Base-by-base conservation (phyloP, 768 basidiomycete genomes). In the Psilocybe cubensis region DNA sequence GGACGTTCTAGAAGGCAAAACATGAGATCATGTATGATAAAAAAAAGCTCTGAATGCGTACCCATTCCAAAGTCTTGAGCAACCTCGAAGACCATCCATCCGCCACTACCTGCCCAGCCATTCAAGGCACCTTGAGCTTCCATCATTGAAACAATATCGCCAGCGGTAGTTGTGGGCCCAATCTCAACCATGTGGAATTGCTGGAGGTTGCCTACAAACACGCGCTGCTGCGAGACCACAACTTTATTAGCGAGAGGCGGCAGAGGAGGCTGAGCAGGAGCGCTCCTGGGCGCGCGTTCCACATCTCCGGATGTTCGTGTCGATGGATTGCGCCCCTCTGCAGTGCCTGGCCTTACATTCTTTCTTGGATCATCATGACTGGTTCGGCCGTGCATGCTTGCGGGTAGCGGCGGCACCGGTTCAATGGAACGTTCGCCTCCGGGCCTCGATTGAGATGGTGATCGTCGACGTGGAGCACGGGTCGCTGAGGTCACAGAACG, bases 31-130 rank as follows among this genome's bases (percentile, higher is more conserved):
- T 21, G 23, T 41, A 9, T n/a, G 42, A 45, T 5, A 43, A 23
- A 23, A 40, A 18, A 48, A 44, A 52, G 17, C n/a, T n/a, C n/a
- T n/a, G n/a, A n/a, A n/a, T n/a, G 71, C 84, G 55, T 68, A 96
- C 95, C 95, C 87, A 96, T 90, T 57, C 94, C 95, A 67, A 95
- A 89, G 66, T 95, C 92, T 61, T 92, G 89, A 29, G 91, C 91
- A 25, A 96, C 72, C 74, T 98, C 96, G 70, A 84, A 96, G 25
- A 98, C 70, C 82, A 95, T 94, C 92, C 93, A 97, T 5, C 84
- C 87, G 4, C 80, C 86, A n/a, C 72, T 76, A 1, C 83, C 83
- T 2, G 72, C 73, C 73, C 80, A 83, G 44, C 83, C 82, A 41
- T 81, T 81, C 42, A 96, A 71, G 54, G 84, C 81, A 10, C 90